Percentiles rank a stretch among this genome's conserved stretches.
Evolutionary conservation across 1,284 basidiomycete species (phyloP).

Genomic region (Chondrostereum purpureum): DNA sequence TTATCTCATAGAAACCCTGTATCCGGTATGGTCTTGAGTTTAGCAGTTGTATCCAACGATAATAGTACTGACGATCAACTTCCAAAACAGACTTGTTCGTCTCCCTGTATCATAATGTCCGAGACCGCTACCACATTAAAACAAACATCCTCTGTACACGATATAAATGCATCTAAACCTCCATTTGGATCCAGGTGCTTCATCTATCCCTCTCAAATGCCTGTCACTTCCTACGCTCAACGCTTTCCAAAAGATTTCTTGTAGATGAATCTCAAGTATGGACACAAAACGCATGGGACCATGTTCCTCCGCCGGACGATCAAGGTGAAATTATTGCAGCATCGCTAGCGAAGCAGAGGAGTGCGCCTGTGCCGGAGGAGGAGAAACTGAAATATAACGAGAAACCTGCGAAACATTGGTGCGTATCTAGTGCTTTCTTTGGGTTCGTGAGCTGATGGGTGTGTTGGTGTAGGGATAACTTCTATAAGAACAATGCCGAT

Average conservation of each 20-base stretch:
- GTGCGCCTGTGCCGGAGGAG: conserved; percentile 59
- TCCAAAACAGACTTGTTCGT: too few relatives aligned
- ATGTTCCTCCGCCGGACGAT: conserved; percentile 78
- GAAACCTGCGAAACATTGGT: conserved; percentile 71
- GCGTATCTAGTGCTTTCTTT: conserved; percentile 10
- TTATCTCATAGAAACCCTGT: too few relatives aligned
- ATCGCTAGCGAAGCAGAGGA: conserved; percentile 63
- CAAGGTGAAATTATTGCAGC: conserved; percentile 63
- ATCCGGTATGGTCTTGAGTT: too few relatives aligned
- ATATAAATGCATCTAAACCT: conserved; percentile 48
- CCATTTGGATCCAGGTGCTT: conserved; percentile 64
- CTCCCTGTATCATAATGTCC: background rate
- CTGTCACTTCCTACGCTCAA: background rate
- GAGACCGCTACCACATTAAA: conserved; percentile 21
- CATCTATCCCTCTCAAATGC: conserved; percentile 9
- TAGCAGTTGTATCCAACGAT: too few relatives aligned
- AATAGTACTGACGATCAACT: too few relatives aligned
- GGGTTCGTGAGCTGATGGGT: background rate
- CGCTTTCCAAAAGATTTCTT: conserved; percentile 42
- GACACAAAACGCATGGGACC: conserved; percentile 83
- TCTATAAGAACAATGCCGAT: conserved; percentile 53
- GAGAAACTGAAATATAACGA: conserved; percentile 69
- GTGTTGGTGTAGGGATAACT: conserved; percentile 72
- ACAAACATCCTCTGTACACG: conserved; percentile 58
- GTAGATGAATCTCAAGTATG: conserved; percentile 60